Evolutionary conservation across 73 alveolate genomes (phyloP), one percentile per base, ranked within the genome.

Genomic region (Paramecium caudatum): DNA sequence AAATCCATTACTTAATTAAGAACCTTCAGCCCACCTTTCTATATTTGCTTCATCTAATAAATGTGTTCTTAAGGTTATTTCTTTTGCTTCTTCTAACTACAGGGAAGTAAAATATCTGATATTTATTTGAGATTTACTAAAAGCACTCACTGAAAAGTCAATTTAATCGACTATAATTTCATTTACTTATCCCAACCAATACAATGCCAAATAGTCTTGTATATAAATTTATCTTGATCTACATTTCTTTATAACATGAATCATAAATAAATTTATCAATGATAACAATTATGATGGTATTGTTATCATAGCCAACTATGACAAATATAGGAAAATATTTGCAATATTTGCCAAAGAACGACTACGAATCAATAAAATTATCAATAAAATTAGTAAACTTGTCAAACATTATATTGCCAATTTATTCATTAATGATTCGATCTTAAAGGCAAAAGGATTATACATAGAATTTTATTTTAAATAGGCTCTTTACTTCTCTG

Each of bases 141-240:
- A 74, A 30, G 19, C 19, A 27, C 33, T 41, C 1, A 74, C 88
- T 39, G 23, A 21, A 27, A 15, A 15, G 23, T 74, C 68, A 39
- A 74, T 19, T 19, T 36, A 21, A 41, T 74, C 88, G 1, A 74
- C 21, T 0, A 74, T 74, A 23, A 74, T 45, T 13, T 74, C 88
- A 39, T 74, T 74, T n/a, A 43, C 65, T 27, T 39, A 74, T 27
- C 88, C 88, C 45, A 74, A 43, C 88, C 88, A 74, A 74, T 41
- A 74, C 15, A 74, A 45, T n/a, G 88, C 49, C 8, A 74, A 45
- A 74, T 74, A 74, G 43, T 74, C 88, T 10, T 39, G 21, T 37
- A 74, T 19, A 45, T 74, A 74, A 41, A 74, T 74, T 34, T 47
- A 23, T 74, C 47, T 74, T 21, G 17, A 13, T 74, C 88, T 74